phyloP scores from a whole-genome alignment of 257 asterid genomes.

The Lycium ferocissimum region DNA sequence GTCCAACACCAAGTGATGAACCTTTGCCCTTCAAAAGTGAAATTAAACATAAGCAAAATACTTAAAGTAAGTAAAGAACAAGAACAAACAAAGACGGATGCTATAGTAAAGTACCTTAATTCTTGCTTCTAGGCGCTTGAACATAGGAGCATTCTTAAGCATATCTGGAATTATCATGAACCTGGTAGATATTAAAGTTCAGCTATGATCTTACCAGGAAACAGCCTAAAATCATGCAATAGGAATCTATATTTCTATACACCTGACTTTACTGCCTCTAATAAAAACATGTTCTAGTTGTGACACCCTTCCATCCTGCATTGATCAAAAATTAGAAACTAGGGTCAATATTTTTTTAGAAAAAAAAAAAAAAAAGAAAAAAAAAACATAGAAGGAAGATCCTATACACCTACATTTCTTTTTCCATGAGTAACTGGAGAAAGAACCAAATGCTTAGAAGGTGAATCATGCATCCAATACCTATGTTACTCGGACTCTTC shows the following conservation, averaged over 20 bases:
- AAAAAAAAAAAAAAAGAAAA: neutral
- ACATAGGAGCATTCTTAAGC: conserved; percentile 99
- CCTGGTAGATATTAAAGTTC: conserved; percentile 50
- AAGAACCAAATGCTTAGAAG: conserved; percentile 4
- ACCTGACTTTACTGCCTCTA: conserved; percentile 99
- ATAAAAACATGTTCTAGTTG: conserved; percentile 97
- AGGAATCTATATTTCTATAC: neutral
- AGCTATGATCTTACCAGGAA: conserved; percentile 6
- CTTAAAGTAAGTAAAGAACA: conserved; percentile 8
- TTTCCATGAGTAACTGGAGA: neutral
- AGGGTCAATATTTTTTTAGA: neutral
- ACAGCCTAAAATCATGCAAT: conserved; percentile 6
- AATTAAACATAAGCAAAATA: conserved; percentile 35
- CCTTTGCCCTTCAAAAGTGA: conserved; percentile 83
- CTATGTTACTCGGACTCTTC: neutral
- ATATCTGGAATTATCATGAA: conserved; percentile 98
- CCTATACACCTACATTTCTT: neutral
- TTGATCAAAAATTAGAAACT: neutral
- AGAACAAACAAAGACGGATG: neutral
- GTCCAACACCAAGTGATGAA: conserved; percentile 90
- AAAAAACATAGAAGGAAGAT: neutral
- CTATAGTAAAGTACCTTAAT: conserved; percentile 69
- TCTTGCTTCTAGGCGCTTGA: conserved; percentile 91
- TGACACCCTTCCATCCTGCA: conserved; percentile 91
- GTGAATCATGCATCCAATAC: conserved; percentile 4